phyloP scores from a whole-genome alignment of 1,284 basidiomycete genomes.

The Trichosporon ovoides region DNA sequence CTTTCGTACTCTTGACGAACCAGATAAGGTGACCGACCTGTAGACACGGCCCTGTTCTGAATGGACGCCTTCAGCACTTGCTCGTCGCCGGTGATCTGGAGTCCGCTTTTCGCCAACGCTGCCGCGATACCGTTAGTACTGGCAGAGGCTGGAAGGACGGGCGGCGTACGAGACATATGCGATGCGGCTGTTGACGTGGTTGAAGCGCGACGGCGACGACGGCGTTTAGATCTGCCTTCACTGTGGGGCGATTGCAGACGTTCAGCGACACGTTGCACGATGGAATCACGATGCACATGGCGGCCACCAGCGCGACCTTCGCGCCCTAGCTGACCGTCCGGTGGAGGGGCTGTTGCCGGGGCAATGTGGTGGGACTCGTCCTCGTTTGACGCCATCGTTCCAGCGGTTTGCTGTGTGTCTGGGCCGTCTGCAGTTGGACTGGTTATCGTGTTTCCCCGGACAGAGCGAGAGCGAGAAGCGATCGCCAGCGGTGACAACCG shows the following conservation, averaged over 20 bases:
- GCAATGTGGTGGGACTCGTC: not conserved
- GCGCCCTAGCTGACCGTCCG: not conserved
- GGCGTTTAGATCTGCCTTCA: conserved; percentile 21
- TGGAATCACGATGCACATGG: conserved; percentile 22
- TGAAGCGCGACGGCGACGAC: conserved; percentile 25
- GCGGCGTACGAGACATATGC: not conserved
- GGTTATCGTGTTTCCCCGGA: not conserved
- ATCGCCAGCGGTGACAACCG: not conserved
- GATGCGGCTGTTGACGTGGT: conserved; percentile 20
- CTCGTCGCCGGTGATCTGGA: conserved; percentile 23
- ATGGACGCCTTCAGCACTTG: conserved; percentile 1
- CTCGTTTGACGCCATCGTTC: not conserved
- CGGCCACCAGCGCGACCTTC: conserved; percentile 13
- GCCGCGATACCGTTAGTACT: conserved; percentile 28
- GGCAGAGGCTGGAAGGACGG: not conserved
- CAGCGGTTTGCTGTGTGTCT: not conserved
- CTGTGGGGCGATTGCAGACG: conserved; percentile 14
- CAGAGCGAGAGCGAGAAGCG: not conserved
- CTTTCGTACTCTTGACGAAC: conserved; percentile 22
- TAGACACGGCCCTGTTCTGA: conserved; percentile 11
- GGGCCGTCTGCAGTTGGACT: not conserved
- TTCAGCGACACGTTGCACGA: conserved; percentile 24
- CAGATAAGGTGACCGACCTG: conserved; percentile 23
- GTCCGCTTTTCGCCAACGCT: conserved; percentile 35
- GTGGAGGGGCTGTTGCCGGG: not conserved